phyloP scores from a whole-genome alignment of 345 rosid species.

The Arabidopsis thaliana region TAIR10.1 NC_003070.9:26449501-26450000 shows the following conservation, averaged over 20 bases:
- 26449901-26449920: too few relatives aligned
- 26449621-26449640: neutral
- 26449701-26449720: conserved; percentile 20
- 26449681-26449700: conserved; percentile 41
- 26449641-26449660: neutral
- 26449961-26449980: neutral
- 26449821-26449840: conserved; percentile 25
- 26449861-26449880: too few relatives aligned
- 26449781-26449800: conserved; percentile 33
- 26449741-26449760: conserved; percentile 19
- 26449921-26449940: too few relatives aligned
- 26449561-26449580: neutral
- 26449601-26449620: conserved; percentile 2
- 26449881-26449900: neutral
- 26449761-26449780: neutral
- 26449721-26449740: neutral
- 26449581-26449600: conserved; percentile 11
- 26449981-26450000: neutral
- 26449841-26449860: conserved; percentile 31
- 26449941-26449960: too few relatives aligned
- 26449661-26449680: conserved; percentile 3
- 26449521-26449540: neutral
- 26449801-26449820: conserved; percentile 32
- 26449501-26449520: neutral
- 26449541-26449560: neutral